Base-by-base conservation (phyloP, 1,284 basidiomycete genomes). In the Phellinidium pouzarii region DNA sequence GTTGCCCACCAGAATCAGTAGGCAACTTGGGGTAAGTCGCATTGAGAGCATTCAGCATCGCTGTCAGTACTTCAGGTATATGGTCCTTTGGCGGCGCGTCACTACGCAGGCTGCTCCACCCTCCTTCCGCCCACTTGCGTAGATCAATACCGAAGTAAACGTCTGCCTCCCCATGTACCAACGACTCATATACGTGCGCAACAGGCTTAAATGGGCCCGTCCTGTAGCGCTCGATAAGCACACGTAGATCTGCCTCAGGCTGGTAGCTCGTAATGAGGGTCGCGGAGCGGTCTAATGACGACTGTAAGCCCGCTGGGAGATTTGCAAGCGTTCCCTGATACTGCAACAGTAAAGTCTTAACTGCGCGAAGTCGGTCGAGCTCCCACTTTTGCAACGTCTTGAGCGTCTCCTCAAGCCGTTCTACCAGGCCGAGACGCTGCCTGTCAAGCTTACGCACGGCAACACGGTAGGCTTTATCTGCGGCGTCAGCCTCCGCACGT, bases 101-200 rank as follows among this genome's bases (percentile, higher is more conserved):
- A 19, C 66, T 62, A 11, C 71, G 71, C 44, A 80, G 65, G 50
- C 76, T 70, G 64, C 70, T 75, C 84, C 74, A 84, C 49, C 79
- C 75, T 57, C 84, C 76, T 64, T 89, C 90, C 14, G 87, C 80
- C 92, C 91, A 94, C 59, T 83, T 85, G 55, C 89, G 77, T 38
- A 95, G 71, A 65, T 94, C 91, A 58, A 93, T 84, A 11, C 92
- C 92, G 65, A 94, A 95, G 25, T 91, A 81, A 42, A 90, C 87
- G 61, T 92, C 89, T 0, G 79, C 79, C 57, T 89, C 80, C 48
- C 91, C 86, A 54, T 90, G 84, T 22, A 84, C 76, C 44, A 91
- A 73, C 2, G 82, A 85, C 65, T 94, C 91, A 65, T 92, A 94
- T 8, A 93, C 72, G 54, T 91, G 89, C 0, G 91, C 78, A 43